Evolutionary conservation across 495 filamentous ascomycete genomes (phyloP).

Genomic region (Alectoria sarmentosa): DNA sequence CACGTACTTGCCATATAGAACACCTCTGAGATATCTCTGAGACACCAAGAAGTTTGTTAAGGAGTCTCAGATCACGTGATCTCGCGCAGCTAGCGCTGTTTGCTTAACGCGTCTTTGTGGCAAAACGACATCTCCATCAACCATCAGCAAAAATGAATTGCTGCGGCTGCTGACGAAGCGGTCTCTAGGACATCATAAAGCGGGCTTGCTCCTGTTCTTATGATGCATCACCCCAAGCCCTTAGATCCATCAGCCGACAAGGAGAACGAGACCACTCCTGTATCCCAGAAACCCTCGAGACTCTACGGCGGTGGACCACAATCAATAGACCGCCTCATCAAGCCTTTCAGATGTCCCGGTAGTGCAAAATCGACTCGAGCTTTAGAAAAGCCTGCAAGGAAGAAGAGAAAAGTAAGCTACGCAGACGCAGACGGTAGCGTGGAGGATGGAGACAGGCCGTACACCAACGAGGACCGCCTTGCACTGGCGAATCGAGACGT

Average conservation of each 20-base stretch:
- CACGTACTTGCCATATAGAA: background rate
- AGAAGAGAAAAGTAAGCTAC: conserved; percentile 87
- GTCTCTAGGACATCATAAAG: background rate
- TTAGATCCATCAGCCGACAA: conserved; percentile 29
- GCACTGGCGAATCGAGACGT: conserved; percentile 81
- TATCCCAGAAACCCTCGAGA: conserved; percentile 29
- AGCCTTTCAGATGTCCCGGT: conserved; percentile 91
- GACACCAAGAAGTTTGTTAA: background rate
- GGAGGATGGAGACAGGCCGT: conserved; percentile 68
- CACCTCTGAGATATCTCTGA: background rate
- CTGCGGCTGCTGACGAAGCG: background rate
- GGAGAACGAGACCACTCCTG: conserved; percentile 36
- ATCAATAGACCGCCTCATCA: conserved; percentile 63
- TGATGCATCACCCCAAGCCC: conserved; percentile 39
- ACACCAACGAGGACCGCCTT: conserved; percentile 80
- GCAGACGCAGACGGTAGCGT: conserved; percentile 64
- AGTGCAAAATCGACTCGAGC: conserved; percentile 60
- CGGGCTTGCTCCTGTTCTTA: background rate
- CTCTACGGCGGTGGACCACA: conserved; percentile 38
- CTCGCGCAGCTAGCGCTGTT: background rate
- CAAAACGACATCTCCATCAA: background rate
- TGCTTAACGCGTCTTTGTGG: background rate
- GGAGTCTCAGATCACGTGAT: background rate
- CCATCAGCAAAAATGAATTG: background rate
- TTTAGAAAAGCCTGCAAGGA: conserved; percentile 78